Evolutionary conservation across 352 stramenopile genomes (phyloP).

Genomic region (Aphanomyces euteiches): DNA sequence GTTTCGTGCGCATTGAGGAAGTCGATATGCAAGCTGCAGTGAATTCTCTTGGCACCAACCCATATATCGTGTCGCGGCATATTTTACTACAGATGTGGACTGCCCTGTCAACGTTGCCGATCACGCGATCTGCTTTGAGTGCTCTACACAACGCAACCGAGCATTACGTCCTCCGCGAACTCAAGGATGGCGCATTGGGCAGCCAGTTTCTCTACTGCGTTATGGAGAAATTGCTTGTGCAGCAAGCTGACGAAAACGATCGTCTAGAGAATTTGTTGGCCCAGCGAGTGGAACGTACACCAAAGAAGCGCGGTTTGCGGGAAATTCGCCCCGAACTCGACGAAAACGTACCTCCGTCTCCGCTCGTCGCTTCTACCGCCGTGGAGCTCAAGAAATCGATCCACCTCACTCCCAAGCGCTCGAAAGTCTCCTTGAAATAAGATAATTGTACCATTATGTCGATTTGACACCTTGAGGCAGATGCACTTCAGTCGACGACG

Average conservation of each 20-base stretch:
- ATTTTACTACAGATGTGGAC: slow-evolving; percentile 52
- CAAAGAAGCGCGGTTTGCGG: slow-evolving; percentile 34
- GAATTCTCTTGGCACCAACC: slow-evolving; percentile 37
- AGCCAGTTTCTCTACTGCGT: slow-evolving; percentile 47
- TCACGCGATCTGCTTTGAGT: slow-evolving; percentile 66
- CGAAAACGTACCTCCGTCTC: slow-evolving; percentile 4
- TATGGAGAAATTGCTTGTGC: slow-evolving; percentile 36
- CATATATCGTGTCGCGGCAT: slow-evolving; percentile 69
- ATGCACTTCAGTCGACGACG: not conserved
- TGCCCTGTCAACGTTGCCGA: slow-evolving; percentile 42
- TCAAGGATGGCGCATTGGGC: slow-evolving; percentile 58
- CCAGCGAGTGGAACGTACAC: not conserved
- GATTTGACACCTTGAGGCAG: not conserved
- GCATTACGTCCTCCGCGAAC: slow-evolving; percentile 56
- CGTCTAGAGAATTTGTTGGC: slow-evolving; percentile 55
- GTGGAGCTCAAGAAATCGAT: not conserved
- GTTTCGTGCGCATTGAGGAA: slow-evolving; percentile 36
- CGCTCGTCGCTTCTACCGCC: not conserved
- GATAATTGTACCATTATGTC: not conserved
- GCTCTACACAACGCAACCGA: slow-evolving; percentile 72
- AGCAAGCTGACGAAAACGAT: slow-evolving; percentile 38
- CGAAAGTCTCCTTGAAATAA: not conserved
- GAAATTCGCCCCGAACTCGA: not conserved
- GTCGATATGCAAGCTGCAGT: slow-evolving; percentile 34
- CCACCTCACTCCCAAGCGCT: not conserved